A percentile compares a stretch with the other conserved stretches of the same genome.
Evolutionary conservation across 75 land plant species (phyloP).

Genomic region (Isoetes taiwanensis): DNA sequence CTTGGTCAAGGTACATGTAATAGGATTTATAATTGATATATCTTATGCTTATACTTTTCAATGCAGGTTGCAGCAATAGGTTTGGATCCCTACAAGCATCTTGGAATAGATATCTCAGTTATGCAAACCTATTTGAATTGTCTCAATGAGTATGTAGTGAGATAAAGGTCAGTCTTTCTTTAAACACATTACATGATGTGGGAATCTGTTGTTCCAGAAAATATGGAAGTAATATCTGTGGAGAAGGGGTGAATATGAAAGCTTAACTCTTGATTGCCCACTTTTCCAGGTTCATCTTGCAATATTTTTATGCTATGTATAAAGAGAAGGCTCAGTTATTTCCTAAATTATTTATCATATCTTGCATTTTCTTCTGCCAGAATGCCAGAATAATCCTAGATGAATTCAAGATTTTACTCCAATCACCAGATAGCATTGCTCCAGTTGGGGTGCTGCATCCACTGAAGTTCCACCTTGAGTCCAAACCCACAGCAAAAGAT

Average conservation of each 20-base stretch:
- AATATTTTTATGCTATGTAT: not conserved
- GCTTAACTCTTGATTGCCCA: slow-evolving; percentile 85
- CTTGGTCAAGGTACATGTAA: not conserved
- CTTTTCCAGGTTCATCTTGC: slow-evolving; percentile 40
- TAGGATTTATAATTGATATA: not conserved
- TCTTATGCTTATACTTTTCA: not conserved
- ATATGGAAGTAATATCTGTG: slow-evolving; percentile 88
- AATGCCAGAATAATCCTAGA: slow-evolving; percentile 62
- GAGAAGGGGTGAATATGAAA: slow-evolving; percentile 99
- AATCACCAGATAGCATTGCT: slow-evolving; percentile 69
- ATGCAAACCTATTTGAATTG: slow-evolving; percentile 42
- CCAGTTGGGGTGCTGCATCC: slow-evolving; percentile 95
- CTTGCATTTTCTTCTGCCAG: slow-evolving; percentile 18
- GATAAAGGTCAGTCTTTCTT: too few relatives aligned
- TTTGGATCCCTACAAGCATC: slow-evolving; percentile 65
- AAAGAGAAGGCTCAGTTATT: too few relatives aligned
- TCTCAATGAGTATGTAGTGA: slow-evolving; percentile 47
- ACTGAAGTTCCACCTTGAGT: slow-evolving; percentile 51
- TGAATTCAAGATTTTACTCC: slow-evolving; percentile 46
- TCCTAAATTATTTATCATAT: too few relatives aligned
- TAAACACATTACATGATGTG: too few relatives aligned
- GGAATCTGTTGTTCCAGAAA: slow-evolving; percentile 21
- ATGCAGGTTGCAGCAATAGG: slow-evolving; percentile 89
- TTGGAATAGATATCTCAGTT: slow-evolving; percentile 62
- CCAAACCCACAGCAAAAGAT: slow-evolving; percentile 29